Conservation (phyloP, 1,284 basidiomycete genomes). For the Mycena citricolor region DNA sequence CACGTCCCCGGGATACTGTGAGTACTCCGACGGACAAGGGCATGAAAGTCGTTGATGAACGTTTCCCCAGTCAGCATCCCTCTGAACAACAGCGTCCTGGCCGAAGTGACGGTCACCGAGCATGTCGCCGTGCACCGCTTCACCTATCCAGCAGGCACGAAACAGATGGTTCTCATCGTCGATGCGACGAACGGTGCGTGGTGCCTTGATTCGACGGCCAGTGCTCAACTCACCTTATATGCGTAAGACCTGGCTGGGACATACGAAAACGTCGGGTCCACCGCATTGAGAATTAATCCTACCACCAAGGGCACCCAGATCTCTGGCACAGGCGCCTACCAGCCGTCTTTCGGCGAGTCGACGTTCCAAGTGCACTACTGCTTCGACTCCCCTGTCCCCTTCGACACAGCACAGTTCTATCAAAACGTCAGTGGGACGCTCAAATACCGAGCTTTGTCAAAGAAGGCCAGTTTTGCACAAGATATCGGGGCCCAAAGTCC, state of each 20-base stretch:
- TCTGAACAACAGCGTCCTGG: conserved; percentile 50
- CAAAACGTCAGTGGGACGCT: conserved; percentile 1
- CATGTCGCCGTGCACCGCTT: conserved; percentile 55
- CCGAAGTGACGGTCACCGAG: conserved; percentile 57
- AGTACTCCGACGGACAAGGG: not conserved
- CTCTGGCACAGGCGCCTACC: conserved; percentile 11
- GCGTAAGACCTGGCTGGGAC: conserved; percentile 16
- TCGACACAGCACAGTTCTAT: conserved; percentile 18
- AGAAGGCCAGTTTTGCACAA: conserved; percentile 5
- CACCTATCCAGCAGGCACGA: conserved; percentile 42
- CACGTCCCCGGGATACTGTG: conserved; percentile 22
- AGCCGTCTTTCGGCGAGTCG: conserved; percentile 19
- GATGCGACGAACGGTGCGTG: conserved; percentile 47
- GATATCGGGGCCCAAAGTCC: conserved; percentile 9
- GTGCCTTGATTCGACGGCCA: not conserved
- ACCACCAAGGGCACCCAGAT: conserved; percentile 14
- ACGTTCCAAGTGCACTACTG: conserved; percentile 18
- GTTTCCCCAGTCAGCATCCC: conserved; percentile 12
- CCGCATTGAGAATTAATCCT: conserved; percentile 11
- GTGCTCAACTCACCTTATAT: not conserved
- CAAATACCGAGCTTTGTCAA: conserved; percentile 7
- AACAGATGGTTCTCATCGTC: conserved; percentile 47
- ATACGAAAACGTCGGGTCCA: conserved; percentile 6
- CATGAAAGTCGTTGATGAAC: not conserved
- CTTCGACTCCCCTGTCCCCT: conserved; percentile 12